Evolutionary conservation across 352 stramenopile genomes (phyloP), one percentile per base, ranked within the genome.

Genomic region (Peronospora destructor): DNA sequence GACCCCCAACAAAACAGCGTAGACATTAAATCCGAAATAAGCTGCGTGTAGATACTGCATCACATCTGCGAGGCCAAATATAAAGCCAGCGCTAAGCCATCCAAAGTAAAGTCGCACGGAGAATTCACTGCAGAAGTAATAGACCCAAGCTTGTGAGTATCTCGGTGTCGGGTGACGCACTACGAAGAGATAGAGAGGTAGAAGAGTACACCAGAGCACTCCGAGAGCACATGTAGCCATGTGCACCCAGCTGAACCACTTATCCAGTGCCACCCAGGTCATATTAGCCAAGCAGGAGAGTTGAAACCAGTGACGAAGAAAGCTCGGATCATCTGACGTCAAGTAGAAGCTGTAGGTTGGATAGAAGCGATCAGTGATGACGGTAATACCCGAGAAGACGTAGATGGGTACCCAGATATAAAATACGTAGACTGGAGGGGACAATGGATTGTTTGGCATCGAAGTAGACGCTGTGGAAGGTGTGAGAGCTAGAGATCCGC

Each of bases 381-480:
- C 73, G 4, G 71, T 77, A n/a, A 59, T 61, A 7, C 61, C 58
- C 32, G 39, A 61, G 37, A 82, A 68, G 40, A 64, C 16, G 62
- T 84, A 85, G 38, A 85, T 67, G 26, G 59, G 58, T 30, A 77
- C 37, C 72, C 74, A 85, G 21, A 85, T 78, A 42, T 56, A 69
- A 23, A 76, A 63, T 32, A 76, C 58, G 47, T 71, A 84, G n/a
- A 45, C 32, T 6, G 65, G 59, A 13, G 74, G 74, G 4, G 69
- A 59, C 43, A 85, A 63, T 13, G 64, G 68, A 26, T 67, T 76
- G 32, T 44, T 64, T 13, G 54, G 47, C 25, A 42, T 42, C 25
- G 71, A 28, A 16, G 58, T 71, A n/a, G 65, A 69, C 38, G 51
- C 58, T 28, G 40, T 40, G 17, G 44, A 13, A 41, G 58, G 43